A percentile compares a stretch with the other conserved stretches of the same genome.
Conservation (phyloP, 768 basidiomycete genomes). For the Amanita rubescens region DNA sequence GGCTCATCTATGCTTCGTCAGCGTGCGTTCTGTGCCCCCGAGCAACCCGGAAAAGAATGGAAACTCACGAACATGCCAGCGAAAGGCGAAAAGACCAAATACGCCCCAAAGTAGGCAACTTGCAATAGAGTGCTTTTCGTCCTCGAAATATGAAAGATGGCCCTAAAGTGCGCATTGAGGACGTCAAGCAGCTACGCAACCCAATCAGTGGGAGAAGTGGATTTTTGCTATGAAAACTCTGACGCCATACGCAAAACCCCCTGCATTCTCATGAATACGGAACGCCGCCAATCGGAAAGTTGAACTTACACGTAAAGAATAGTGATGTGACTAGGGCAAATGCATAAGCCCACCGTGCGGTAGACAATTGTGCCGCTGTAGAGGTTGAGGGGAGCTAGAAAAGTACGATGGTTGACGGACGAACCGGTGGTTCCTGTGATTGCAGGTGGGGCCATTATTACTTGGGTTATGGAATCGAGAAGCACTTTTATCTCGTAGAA, state of each 20-base stretch:
- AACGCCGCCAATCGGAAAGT: background rate
- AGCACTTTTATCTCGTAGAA: background rate
- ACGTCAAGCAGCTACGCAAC: slow-evolving; percentile 52
- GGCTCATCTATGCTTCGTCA: slow-evolving; percentile 39
- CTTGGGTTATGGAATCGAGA: background rate
- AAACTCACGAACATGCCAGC: slow-evolving; percentile 48
- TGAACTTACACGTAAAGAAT: slow-evolving; percentile 60
- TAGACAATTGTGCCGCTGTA: slow-evolving; percentile 36
- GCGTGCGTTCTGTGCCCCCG: background rate
- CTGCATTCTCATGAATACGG: slow-evolving; percentile 18
- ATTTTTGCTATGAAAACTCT: slow-evolving; percentile 18
- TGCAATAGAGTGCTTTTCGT: slow-evolving; percentile 70
- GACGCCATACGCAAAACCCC: slow-evolving; percentile 66
- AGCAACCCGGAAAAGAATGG: background rate
- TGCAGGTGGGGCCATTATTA: background rate
- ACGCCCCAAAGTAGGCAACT: slow-evolving; percentile 67
- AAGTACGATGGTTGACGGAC: background rate
- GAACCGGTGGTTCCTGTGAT: slow-evolving; percentile 5
- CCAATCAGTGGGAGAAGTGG: slow-evolving; percentile 10
- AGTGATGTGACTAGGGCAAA: slow-evolving; percentile 67
- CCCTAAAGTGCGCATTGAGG: slow-evolving; percentile 68
- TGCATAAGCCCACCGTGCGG: slow-evolving; percentile 44
- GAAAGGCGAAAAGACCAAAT: slow-evolving; percentile 51
- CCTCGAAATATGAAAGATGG: slow-evolving; percentile 58
- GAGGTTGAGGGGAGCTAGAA: background rate